A percentile compares a stretch with the other conserved stretches of the same genome.
Evolutionary conservation across 768 basidiomycete genomes (phyloP).

Genomic region (Lentinula boryana): DNA sequence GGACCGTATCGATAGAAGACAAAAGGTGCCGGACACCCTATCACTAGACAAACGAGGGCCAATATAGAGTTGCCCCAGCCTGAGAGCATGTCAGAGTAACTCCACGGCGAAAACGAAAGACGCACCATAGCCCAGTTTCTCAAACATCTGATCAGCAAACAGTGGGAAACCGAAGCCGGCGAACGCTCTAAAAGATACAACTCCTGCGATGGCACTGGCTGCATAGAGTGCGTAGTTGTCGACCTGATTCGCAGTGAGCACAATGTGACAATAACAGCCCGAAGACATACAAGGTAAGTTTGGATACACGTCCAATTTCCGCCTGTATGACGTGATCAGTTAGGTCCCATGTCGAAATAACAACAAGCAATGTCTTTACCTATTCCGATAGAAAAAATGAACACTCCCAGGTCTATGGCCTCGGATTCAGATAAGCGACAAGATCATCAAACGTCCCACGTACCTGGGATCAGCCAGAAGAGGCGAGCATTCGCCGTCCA

Average conservation of each 20-base stretch:
- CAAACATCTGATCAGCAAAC: conserved; percentile 55
- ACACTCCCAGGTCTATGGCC: conserved; percentile 30
- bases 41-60: conserved; percentile 41
- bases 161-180: conserved; percentile 62
- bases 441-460: neutral
- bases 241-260: conserved; percentile 37
- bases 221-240: conserved; percentile 80
- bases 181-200: conserved; percentile 47
- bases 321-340: conserved; percentile 13
- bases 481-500: conserved; percentile 48
- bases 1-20: conserved; percentile 35
- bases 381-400: conserved; percentile 42
- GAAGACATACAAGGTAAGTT: conserved; percentile 45
- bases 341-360: conserved; percentile 13
- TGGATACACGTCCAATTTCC: conserved; percentile 43
- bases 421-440: neutral
- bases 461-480: conserved; percentile 57
- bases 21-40: conserved; percentile 47
- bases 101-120: neutral
- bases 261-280: neutral
- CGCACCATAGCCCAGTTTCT: conserved; percentile 37
- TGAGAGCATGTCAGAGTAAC: conserved; percentile 11
- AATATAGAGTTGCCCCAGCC: conserved; percentile 56
- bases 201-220: conserved; percentile 52
- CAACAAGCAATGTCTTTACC: conserved; percentile 34